These are phyloP conservation scores for Alopecurus myosuroides DNA, from an alignment of 176 grass and related monocot genomes.

Conservation along the genomic window DNA sequence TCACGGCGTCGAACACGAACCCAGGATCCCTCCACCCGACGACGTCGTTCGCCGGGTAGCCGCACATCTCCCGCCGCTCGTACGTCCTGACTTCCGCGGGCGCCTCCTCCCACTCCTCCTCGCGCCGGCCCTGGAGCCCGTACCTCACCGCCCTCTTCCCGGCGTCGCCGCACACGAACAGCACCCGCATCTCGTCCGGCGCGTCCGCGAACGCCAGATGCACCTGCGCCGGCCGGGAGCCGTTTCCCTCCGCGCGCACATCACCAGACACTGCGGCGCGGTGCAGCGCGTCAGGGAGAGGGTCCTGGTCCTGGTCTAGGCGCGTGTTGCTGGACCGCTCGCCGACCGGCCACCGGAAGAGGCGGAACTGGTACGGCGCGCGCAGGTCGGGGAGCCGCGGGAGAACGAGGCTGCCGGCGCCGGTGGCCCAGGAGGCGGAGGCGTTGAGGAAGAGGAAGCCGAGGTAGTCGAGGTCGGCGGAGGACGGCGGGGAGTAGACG, in stretches of 20 bases:
- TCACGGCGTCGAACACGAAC: slow-evolving; percentile 80
- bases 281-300: slow-evolving; percentile 54
- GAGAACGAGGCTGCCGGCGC: slow-evolving; percentile 49
- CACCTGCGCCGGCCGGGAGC: slow-evolving; percentile 50
- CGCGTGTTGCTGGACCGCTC: slow-evolving; percentile 45
- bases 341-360: slow-evolving; percentile 63
- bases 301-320: slow-evolving; percentile 65
- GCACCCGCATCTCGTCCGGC: slow-evolving; percentile 73
- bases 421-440: slow-evolving; percentile 47
- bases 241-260: slow-evolving; percentile 27
- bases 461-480: slow-evolving; percentile 61
- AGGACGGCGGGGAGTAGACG: slow-evolving; percentile 83
- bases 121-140: no score
- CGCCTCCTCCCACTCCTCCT: no score
- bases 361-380: slow-evolving; percentile 70
- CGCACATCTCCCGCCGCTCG: slow-evolving; percentile 62
- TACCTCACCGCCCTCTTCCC: no score
- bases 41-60: slow-evolving; percentile 54
- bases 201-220: slow-evolving; percentile 78
- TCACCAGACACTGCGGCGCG: slow-evolving; percentile 49
- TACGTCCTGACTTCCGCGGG: slow-evolving; percentile 15
- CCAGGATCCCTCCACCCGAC: slow-evolving; percentile 92
- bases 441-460: slow-evolving; percentile 88
- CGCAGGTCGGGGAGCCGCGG: slow-evolving; percentile 62
- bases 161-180: no score